Evolutionary conservation across 768 basidiomycete genomes (phyloP), one percentile per base, ranked within the genome.

Genomic region (Mycena venus): DNA sequence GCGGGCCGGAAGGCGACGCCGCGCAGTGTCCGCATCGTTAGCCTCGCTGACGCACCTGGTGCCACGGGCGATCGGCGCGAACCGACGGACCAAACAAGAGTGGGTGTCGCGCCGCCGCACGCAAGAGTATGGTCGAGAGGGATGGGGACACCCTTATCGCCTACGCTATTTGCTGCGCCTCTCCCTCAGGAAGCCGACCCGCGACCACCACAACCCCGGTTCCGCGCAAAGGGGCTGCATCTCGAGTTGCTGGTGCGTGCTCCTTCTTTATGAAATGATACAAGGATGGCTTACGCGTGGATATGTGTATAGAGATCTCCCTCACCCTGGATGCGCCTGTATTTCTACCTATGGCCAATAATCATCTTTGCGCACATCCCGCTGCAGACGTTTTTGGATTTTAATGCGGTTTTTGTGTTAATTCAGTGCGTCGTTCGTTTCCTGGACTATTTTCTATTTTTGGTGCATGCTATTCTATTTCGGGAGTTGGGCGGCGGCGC

Each of bases 341-440:
- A 92, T 82, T 96, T 91, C 83, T 92, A 90, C 79, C 79, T 93
- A 38, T 91, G 90, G 80, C 94, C 93, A n/a, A 47, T 95, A 19
- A 81, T 95, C 75, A 88, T 91, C 8, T 91, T 96, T 81, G 91
- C 90, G 25, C 93, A 95, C 79, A 84, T 95, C 47, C 91, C 91
- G 29, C 81, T 95, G 11, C 95, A 96, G 82, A 91, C 93, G 0
- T 97, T 94, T 80, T 92, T 97, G 81, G 96, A 98, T 80, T 96
- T 96, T 82, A 96, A 97, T 82, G 91, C 93, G 77, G 91, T 93
- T 76, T 97, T 92, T 84, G 91, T 96, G 77, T 82, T 97, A 78
- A 80, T 96, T 49, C 91, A 96, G 95, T 96, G 80, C 85, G 96
- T 92, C 14, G n/a, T n/a, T n/a, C n/a, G n/a, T n/a, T n/a, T n/a